A percentile compares a stretch with the other conserved stretches of the same genome.
Conservation (phyloP, 2,329 filamentous ascomycete genomes). For the Aschersonia sp. region DNA sequence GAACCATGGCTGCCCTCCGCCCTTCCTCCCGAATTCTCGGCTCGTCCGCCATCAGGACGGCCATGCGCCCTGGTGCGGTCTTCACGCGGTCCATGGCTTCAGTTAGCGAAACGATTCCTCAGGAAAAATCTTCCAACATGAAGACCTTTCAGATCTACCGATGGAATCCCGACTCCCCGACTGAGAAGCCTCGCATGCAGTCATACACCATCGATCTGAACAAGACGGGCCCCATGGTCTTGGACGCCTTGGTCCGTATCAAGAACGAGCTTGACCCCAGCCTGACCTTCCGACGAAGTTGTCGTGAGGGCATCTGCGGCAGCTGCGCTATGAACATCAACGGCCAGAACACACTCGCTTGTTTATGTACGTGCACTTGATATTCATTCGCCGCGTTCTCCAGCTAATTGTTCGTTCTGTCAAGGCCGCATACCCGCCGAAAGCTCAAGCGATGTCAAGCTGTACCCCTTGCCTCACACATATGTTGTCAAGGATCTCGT, state of each 20-base stretch:
- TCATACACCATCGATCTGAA: slow-evolving; percentile 89
- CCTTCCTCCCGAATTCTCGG: slow-evolving; percentile 38
- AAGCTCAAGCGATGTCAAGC: slow-evolving; percentile 65
- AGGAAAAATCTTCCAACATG: slow-evolving; percentile 49
- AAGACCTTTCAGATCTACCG: slow-evolving; percentile 99
- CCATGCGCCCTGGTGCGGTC: slow-evolving; percentile 24
- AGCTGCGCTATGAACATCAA: slow-evolving; percentile 99
- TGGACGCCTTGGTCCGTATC: slow-evolving; percentile 92
- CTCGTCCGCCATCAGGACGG: slow-evolving; percentile 22
- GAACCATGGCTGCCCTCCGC: slow-evolving; percentile 46
- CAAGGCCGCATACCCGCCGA: slow-evolving; percentile 87
- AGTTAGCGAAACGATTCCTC: slow-evolving; percentile 44
- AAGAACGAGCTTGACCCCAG: slow-evolving; percentile 99
- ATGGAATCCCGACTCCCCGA: slow-evolving; percentile 90
- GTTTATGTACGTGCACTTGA: slow-evolving; percentile 60
- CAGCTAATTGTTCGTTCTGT: background rate
- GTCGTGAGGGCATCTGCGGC: slow-evolving; percentile 95
- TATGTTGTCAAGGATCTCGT: slow-evolving; percentile 99
- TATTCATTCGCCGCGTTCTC: background rate
- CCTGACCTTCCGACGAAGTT: slow-evolving; percentile 87
- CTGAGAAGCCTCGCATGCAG: slow-evolving; percentile 91
- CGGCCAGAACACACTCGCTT: slow-evolving; percentile 93
- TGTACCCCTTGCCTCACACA: slow-evolving; percentile 96
- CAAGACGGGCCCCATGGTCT: slow-evolving; percentile 97
- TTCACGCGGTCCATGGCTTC: slow-evolving; percentile 39